Evolutionary conservation across 495 filamentous ascomycete genomes (phyloP).

Genomic region (Hypoxylon trugodes): DNA sequence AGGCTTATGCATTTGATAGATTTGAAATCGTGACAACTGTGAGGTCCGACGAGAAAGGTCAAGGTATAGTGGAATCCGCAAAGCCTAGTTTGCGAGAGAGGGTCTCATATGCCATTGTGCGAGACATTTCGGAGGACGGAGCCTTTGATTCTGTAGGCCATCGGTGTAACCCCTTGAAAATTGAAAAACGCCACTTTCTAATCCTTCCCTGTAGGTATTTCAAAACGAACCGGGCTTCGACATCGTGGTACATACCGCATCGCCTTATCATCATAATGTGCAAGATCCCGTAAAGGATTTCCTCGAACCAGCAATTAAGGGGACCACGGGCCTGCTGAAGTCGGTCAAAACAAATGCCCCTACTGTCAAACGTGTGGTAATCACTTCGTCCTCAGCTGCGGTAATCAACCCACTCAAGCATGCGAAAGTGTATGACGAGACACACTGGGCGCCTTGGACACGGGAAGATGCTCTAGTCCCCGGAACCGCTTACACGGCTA

Average conservation of each 20-base stretch:
- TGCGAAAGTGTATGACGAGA: conserved; percentile 50
- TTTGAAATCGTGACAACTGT: conserved; percentile 51
- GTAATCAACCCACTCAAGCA: conserved; percentile 49
- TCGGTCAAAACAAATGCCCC: conserved; percentile 47
- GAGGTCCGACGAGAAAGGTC: conserved; percentile 52
- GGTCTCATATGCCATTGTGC: conserved; percentile 48
- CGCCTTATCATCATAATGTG: conserved; percentile 50
- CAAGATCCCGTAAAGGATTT: conserved; percentile 51
- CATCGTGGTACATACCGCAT: conserved; percentile 57
- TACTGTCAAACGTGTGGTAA: conserved; percentile 51
- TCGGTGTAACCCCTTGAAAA: neutral
- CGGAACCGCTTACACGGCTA: conserved; percentile 46
- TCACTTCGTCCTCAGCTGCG: conserved; percentile 57
- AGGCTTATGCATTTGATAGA: conserved; percentile 26
- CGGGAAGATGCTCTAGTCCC: conserved; percentile 46
- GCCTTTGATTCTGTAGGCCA: conserved; percentile 47
- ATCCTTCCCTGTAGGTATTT: conserved; percentile 28
- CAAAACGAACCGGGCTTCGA: conserved; percentile 42
- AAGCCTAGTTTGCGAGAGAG: conserved; percentile 5
- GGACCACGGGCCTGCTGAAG: conserved; percentile 52
- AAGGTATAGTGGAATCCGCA: conserved; percentile 45
- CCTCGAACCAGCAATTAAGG: conserved; percentile 55
- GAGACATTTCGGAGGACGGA: conserved; percentile 44
- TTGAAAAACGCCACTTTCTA: neutral
- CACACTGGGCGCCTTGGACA: conserved; percentile 50